Conservation (phyloP, 2,329 filamentous ascomycete species). For the Orbilia javanica region DNA sequence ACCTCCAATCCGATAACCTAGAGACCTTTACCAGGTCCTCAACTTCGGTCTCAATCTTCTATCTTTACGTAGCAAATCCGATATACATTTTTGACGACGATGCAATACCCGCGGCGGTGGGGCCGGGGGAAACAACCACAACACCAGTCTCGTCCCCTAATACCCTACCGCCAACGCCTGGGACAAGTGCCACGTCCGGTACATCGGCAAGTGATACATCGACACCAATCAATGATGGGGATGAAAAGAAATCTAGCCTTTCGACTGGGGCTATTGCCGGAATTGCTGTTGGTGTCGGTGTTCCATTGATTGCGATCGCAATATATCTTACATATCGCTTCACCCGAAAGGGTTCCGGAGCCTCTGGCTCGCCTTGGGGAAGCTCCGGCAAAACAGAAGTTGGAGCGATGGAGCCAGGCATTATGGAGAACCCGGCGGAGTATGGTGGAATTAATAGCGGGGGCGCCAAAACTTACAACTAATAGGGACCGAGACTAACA, state of each 20-base stretch:
- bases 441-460: neutral
- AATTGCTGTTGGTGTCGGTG: slow-evolving; percentile 23
- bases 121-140: neutral
- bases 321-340: slow-evolving; percentile 15
- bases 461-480: neutral
- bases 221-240: neutral
- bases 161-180: slow-evolving; percentile 2
- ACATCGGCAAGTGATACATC: neutral
- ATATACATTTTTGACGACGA: slow-evolving; percentile 20
- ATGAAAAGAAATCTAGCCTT: slow-evolving; percentile 3
- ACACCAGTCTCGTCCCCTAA: neutral
- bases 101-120: neutral
- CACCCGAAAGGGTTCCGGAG: neutral
- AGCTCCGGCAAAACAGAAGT: neutral
- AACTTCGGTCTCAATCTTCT: neutral
- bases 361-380: neutral
- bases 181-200: neutral
- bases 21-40: neutral
- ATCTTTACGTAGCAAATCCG: slow-evolving; percentile 9
- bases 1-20: slow-evolving; percentile 1
- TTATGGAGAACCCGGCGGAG: neutral
- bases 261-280: slow-evolving; percentile 25
- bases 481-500: neutral
- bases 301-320: neutral
- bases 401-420: neutral